These are phyloP conservation scores for Flaveria sonorensis DNA, from an alignment of 129 eudicot species.

Conservation along the genomic window DNA sequence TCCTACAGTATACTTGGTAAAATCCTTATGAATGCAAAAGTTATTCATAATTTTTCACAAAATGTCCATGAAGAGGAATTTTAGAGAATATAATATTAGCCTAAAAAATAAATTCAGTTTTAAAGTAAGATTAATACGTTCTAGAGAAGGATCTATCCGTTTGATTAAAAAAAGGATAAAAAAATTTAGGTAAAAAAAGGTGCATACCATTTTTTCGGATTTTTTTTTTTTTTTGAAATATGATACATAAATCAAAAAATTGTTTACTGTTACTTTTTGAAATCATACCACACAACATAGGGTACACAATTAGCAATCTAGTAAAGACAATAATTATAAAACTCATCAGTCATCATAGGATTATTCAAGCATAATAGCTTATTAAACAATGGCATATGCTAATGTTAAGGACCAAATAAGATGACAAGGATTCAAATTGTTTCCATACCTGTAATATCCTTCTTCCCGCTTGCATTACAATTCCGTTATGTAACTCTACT, in stretches of 20 bases:
- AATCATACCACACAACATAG: background rate
- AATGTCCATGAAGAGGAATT: background rate
- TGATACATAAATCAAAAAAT: background rate
- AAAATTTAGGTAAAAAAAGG: background rate
- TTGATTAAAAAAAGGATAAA: background rate
- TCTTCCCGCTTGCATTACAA: conserved; percentile 63
- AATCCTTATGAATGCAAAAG: background rate
- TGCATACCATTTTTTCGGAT: background rate
- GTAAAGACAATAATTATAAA: background rate
- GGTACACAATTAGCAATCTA: background rate
- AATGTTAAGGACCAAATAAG: conserved; percentile 4
- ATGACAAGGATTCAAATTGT: background rate
- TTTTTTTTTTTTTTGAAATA: background rate
- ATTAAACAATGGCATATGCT: background rate
- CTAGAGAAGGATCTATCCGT: background rate
- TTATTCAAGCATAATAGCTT: background rate
- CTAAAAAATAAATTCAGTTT: background rate
- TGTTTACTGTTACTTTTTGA: background rate
- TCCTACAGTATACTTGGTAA: background rate
- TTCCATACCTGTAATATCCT: conserved; percentile 58
- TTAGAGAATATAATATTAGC: background rate
- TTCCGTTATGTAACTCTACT: conserved; percentile 35
- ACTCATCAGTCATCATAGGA: background rate
- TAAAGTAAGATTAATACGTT: background rate
- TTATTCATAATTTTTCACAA: background rate